Percentiles rank a stretch among this genome's conserved stretches.
Evolutionary conservation across 371 early-diverging fungal genomes (phyloP).

Genomic region (Circinella minor): DNA sequence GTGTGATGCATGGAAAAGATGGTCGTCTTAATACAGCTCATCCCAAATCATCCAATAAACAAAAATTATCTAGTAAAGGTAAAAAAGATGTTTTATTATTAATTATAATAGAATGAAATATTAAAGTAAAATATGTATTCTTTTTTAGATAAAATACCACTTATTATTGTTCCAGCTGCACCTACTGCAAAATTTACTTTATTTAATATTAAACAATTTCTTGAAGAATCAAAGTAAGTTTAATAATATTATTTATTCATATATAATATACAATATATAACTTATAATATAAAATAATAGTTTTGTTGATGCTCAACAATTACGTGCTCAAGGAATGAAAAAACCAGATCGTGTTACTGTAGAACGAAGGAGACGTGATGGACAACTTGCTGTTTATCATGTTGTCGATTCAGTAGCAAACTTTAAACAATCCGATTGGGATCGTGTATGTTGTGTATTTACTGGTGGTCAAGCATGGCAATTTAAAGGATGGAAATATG

Average conservation of each 20-base stretch:
- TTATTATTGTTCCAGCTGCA: slow-evolving; percentile 90
- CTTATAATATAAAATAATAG: slow-evolving; percentile 25
- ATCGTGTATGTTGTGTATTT: slow-evolving; percentile 89
- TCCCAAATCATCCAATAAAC: background rate
- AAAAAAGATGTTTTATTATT: no score
- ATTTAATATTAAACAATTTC: slow-evolving; percentile 83
- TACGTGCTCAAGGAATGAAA: slow-evolving; percentile 64
- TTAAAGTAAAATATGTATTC: no score
- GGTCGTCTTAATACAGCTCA: slow-evolving; percentile 3
- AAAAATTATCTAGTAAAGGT: slow-evolving; percentile 18
- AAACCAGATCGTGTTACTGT: slow-evolving; percentile 68
- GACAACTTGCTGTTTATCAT: slow-evolving; percentile 59
- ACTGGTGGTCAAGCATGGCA: slow-evolving; percentile 92
- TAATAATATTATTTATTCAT: no score
- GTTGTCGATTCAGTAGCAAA: slow-evolving; percentile 74
- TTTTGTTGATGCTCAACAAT: slow-evolving; percentile 67
- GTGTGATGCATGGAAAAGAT: background rate
- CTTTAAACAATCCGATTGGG: slow-evolving; percentile 80
- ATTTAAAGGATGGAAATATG: slow-evolving; percentile 91
- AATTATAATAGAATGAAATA: background rate
- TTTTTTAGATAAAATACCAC: slow-evolving; percentile 67
- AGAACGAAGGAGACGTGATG: slow-evolving; percentile 58
- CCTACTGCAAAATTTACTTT: slow-evolving; percentile 82
- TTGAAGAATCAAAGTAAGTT: slow-evolving; percentile 70
- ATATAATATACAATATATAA: background rate